Conservation (phyloP, 2,329 filamentous ascomycete species). For the Knoxdaviesia proteae region DNA sequence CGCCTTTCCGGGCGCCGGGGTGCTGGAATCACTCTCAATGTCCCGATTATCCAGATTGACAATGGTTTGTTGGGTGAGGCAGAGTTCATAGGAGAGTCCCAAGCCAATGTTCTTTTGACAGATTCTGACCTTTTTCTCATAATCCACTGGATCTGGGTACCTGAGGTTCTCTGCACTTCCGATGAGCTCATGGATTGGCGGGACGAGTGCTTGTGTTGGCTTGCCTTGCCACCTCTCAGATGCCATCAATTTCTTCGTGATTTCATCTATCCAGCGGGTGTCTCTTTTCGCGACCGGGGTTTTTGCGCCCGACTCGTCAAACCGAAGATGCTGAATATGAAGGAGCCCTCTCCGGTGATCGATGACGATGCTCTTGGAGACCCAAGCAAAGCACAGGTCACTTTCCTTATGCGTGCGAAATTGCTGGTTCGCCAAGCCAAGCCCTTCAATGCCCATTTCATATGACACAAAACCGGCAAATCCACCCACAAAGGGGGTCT, state of each 20-base stretch:
- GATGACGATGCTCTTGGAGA: conserved; percentile 56
- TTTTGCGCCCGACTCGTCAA: conserved; percentile 4
- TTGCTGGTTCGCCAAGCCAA: conserved; percentile 15
- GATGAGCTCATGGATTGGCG: no score
- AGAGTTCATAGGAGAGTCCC: conserved; percentile 72
- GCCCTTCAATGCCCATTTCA: conserved; percentile 52
- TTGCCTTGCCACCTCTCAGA: no score
- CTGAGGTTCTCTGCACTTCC: no score
- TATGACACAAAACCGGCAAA: conserved; percentile 74
- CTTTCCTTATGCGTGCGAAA: conserved; percentile 24
- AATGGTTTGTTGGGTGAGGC: conserved; percentile 55
- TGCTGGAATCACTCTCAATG: no score
- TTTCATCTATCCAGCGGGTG: no score
- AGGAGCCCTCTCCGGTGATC: conserved; percentile 44
- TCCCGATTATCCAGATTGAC: conserved; percentile 20
- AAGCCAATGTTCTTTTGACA: conserved; percentile 55
- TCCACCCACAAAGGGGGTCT: conserved; percentile 52
- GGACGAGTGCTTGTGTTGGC: no score
- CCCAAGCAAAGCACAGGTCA: conserved; percentile 57
- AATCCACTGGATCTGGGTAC: conserved; percentile 14
- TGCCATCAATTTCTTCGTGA: no score
- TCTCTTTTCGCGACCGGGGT: no score
- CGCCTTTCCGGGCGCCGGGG: no score
- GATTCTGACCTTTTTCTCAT: conserved; percentile 42
- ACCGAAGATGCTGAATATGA: conserved; percentile 45